A percentile compares a stretch with the other conserved stretches of the same genome.
These are phyloP conservation scores for Cyclotella cryptica DNA, from an alignment of 108 stramenopile species.

Conservation along the genomic window DNA sequence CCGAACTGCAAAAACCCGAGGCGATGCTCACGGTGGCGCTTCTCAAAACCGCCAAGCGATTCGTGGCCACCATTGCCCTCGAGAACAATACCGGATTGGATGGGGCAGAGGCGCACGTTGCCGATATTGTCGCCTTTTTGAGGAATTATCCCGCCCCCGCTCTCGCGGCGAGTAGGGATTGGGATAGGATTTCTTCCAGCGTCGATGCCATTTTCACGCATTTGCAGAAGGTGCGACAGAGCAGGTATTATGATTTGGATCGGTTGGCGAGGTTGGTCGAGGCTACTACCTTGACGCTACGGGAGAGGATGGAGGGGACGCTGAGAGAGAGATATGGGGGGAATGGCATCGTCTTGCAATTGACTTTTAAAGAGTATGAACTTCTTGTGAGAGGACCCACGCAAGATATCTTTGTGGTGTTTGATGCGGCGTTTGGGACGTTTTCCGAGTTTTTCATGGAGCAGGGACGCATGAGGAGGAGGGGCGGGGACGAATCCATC, in stretches of 20 bases:
- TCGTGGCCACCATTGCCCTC: constrained; percentile 91
- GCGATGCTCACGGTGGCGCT: constrained; percentile 73
- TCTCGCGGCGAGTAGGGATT: constrained; percentile 81
- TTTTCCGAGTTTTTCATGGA: constrained; percentile 84
- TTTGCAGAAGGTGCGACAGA: constrained; percentile 84
- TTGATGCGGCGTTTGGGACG: constrained; percentile 70
- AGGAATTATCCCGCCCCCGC: constrained; percentile 76
- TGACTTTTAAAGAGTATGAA: constrained; percentile 81
- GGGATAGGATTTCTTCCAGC: constrained; percentile 61
- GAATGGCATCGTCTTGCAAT: constrained; percentile 59
- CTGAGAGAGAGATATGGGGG: constrained; percentile 63
- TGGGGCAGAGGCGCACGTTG: constrained; percentile 64
- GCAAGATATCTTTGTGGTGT: constrained; percentile 80
- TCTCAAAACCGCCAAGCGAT: constrained; percentile 87
- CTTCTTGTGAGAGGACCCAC: constrained; percentile 61
- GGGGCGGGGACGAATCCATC: constrained; percentile 42
- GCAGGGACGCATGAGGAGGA: constrained; percentile 68
- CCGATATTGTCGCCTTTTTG: constrained; percentile 88
- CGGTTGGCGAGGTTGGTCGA: constrained; percentile 82
- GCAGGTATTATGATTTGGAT: constrained; percentile 86
- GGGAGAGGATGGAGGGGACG: constrained; percentile 53
- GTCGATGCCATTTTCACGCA: constrained; percentile 80
- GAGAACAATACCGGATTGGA: constrained; percentile 92
- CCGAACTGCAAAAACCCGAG: constrained; percentile 63
- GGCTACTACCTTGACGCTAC: constrained; percentile 81